phyloP scores from a whole-genome alignment of 1,284 basidiomycete species.

The Naganishia liquefaciens region DNA sequence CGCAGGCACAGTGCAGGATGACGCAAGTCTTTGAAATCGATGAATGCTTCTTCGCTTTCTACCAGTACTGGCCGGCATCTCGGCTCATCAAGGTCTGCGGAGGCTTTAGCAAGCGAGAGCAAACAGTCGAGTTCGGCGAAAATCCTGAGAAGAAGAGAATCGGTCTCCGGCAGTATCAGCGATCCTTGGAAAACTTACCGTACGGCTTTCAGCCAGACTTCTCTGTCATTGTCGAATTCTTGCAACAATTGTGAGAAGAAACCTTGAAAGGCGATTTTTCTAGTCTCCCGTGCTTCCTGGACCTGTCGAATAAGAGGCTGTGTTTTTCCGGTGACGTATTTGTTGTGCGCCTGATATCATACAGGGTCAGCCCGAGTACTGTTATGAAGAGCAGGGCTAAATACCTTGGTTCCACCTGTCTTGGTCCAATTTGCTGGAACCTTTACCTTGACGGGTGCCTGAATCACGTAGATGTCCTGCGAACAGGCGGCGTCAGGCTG shows the following conservation, averaged over 20 bases:
- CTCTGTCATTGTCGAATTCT: conserved; percentile 83
- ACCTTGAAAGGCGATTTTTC: conserved; percentile 71
- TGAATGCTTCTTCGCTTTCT: conserved; percentile 71
- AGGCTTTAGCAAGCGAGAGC: conserved; percentile 87
- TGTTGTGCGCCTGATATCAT: conserved; percentile 62
- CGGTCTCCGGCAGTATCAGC: not conserved
- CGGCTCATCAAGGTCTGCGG: conserved; percentile 85
- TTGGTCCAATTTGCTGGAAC: conserved; percentile 83
- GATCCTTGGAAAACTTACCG: conserved; percentile 36
- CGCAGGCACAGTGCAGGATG: conserved; percentile 80
- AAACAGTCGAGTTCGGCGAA: conserved; percentile 90
- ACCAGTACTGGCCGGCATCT: conserved; percentile 86
- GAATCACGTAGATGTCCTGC: conserved; percentile 84
- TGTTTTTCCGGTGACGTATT: conserved; percentile 75
- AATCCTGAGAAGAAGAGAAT: conserved; percentile 56
- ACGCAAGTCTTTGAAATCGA: conserved; percentile 77
- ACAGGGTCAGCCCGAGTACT: conserved; percentile 25
- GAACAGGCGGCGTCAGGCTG: conserved; percentile 32
- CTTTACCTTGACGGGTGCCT: conserved; percentile 63
- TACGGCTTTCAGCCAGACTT: conserved; percentile 73
- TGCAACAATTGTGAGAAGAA: conserved; percentile 78
- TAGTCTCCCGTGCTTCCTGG: conserved; percentile 89
- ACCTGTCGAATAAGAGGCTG: conserved; percentile 70
- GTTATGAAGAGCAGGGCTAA: conserved; percentile 20
- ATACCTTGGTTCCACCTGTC: conserved; percentile 74